A percentile compares a stretch with the other conserved stretches of the same genome.
These are phyloP conservation scores for Saturnispora sanitii DNA, from an alignment of 805 yeast species.

Conservation along the genomic window DNA sequence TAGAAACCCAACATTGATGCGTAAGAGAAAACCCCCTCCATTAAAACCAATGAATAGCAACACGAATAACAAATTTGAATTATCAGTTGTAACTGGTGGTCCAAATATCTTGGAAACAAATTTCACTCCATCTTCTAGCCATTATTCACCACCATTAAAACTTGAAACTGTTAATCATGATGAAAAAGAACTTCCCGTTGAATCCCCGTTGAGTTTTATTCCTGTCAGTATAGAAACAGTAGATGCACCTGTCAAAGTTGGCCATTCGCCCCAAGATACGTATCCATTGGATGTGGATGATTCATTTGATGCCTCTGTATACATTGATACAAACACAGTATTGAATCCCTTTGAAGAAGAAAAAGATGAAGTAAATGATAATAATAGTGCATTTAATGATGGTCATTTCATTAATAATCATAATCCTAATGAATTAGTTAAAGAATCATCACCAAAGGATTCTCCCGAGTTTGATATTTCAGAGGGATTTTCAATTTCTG, in stretches of 20 bases:
- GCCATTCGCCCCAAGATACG: background rate
- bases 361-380: background rate
- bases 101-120: background rate
- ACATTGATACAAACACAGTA: background rate
- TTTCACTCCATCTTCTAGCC: background rate
- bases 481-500: background rate
- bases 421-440: constrained; percentile 1
- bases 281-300: background rate
- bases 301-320: too few species aligned
- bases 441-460: background rate
- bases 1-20: constrained; percentile 9
- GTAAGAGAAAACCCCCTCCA: constrained; percentile 12
- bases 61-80: background rate
- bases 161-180: too few species aligned
- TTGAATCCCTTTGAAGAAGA: too few species aligned
- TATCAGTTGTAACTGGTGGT: background rate
- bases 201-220: constrained; percentile 7
- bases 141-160: constrained; percentile 2
- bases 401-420: background rate
- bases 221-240: background rate
- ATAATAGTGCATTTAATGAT: too few species aligned
- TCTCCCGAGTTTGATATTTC: constrained; percentile 7
- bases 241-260: background rate
- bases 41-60: background rate
- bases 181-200: background rate